Conservation (phyloP, 2,329 filamentous ascomycete genomes). For the Chaetothyriales sp. region DNA sequence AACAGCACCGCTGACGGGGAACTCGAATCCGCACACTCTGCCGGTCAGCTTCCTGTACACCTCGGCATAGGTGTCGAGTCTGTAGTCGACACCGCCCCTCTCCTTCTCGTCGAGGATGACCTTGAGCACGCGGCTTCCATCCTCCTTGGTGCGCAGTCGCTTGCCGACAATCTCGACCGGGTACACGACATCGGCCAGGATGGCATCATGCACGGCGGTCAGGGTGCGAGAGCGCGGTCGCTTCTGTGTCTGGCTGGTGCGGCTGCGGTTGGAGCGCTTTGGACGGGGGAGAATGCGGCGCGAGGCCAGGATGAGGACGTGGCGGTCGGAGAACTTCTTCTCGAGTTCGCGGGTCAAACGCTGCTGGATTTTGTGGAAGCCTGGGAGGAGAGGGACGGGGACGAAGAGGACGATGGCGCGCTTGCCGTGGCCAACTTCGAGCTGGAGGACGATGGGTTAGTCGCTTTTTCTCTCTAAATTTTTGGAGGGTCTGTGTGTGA, state of each 20-base stretch:
- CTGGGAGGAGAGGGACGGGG: constrained; percentile 93
- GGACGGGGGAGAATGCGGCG: constrained; percentile 97
- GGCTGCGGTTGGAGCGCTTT: constrained; percentile 93
- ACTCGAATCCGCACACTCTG: constrained; percentile 95
- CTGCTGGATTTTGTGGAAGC: constrained; percentile 99
- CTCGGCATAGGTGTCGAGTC: constrained; percentile 98
- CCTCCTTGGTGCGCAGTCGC: constrained; percentile 96
- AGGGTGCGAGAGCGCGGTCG: constrained; percentile 94
- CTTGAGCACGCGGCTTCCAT: constrained; percentile 97
- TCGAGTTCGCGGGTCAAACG: constrained; percentile 99
- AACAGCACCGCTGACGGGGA: constrained; percentile 66
- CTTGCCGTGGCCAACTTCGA: constrained; percentile 99
- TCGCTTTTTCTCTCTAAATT: constrained; percentile 5
- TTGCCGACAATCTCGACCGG: constrained; percentile 99
- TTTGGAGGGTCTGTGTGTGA: not conserved
- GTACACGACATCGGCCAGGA: constrained; percentile 96
- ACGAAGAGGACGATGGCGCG: constrained; percentile 99
- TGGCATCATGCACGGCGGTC: constrained; percentile 96
- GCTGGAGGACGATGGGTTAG: constrained; percentile 44
- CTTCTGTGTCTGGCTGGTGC: constrained; percentile 97
- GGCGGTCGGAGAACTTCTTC: constrained; percentile 99
- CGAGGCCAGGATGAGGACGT: constrained; percentile 96
- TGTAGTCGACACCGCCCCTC: constrained; percentile 97
- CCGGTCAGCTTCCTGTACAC: constrained; percentile 97
- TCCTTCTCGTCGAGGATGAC: constrained; percentile 99